These are phyloP conservation scores for Lipomyces yamadae DNA, from an alignment of 805 yeast genomes.

Conservation along the genomic window DNA sequence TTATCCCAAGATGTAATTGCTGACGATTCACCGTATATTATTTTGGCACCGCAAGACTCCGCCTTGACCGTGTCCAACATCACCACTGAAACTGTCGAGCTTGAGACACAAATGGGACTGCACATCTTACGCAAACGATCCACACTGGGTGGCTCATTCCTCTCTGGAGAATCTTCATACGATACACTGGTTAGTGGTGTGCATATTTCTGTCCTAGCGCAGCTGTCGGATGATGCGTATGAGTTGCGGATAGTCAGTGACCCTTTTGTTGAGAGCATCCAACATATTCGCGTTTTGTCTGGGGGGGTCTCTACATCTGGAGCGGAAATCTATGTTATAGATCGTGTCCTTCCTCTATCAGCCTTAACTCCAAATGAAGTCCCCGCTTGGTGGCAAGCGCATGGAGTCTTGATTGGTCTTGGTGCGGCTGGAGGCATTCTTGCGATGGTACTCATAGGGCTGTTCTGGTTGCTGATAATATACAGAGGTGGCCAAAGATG, in stretches of 20 bases:
- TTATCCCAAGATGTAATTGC: slow-evolving; percentile 15
- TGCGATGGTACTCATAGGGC: slow-evolving; percentile 10
- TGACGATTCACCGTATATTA: slow-evolving; percentile 22
- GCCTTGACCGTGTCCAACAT: slow-evolving; percentile 17
- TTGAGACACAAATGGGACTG: slow-evolving; percentile 25
- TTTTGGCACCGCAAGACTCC: slow-evolving; percentile 29
- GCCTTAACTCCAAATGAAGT: background rate
- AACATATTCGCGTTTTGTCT: slow-evolving; percentile 24
- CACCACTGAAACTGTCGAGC: slow-evolving; percentile 19
- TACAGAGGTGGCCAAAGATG: slow-evolving; percentile 24
- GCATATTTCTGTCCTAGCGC: slow-evolving; percentile 1
- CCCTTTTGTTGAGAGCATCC: background rate
- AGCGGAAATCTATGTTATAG: slow-evolving; percentile 31
- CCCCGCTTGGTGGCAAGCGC: slow-evolving; percentile 27
- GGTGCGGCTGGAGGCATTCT: slow-evolving; percentile 29
- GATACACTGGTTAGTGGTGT: slow-evolving; percentile 28
- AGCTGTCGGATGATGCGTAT: slow-evolving; percentile 8
- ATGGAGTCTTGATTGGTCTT: slow-evolving; percentile 26
- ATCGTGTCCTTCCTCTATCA: slow-evolving; percentile 24
- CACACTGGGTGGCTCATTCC: slow-evolving; percentile 15
- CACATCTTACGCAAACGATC: slow-evolving; percentile 27
- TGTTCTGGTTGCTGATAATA: slow-evolving; percentile 25
- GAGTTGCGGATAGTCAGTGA: slow-evolving; percentile 1
- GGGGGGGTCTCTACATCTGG: slow-evolving; percentile 29
- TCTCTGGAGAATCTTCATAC: slow-evolving; percentile 14